These are phyloP conservation scores for Microcos paniculata DNA, from an alignment of 345 rosid species.

Conservation along the genomic window DNA sequence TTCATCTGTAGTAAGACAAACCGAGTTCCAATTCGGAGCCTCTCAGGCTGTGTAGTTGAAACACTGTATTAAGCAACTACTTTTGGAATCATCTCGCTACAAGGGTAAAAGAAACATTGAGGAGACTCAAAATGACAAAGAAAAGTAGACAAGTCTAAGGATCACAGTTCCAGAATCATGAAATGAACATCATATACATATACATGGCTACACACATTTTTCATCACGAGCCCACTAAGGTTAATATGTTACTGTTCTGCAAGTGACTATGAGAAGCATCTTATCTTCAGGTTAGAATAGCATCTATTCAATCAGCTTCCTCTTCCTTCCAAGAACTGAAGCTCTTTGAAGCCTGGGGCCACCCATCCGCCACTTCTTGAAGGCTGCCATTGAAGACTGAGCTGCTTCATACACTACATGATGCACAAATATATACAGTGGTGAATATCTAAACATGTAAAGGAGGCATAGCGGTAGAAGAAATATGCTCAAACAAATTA, in stretches of 20 bases:
- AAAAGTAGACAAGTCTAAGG: background rate
- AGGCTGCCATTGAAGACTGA: constrained; percentile 64
- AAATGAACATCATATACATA: background rate
- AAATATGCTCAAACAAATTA: constrained; percentile 12
- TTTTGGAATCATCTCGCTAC: background rate
- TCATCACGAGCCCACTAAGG: background rate
- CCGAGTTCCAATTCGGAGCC: background rate
- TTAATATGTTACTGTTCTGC: background rate
- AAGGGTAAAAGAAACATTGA: background rate
- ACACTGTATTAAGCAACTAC: background rate
- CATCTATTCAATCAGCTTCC: constrained; percentile 46
- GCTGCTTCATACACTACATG: constrained; percentile 78
- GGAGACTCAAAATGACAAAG: background rate
- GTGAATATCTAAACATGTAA: background rate
- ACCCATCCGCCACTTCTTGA: constrained; percentile 80
- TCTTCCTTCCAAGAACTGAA: constrained; percentile 84
- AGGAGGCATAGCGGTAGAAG: background rate
- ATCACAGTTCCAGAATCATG: background rate
- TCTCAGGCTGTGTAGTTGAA: background rate
- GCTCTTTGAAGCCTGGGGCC: constrained; percentile 87
- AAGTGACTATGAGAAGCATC: background rate
- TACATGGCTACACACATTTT: background rate
- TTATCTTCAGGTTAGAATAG: constrained; percentile 1
- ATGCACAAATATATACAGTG: background rate
- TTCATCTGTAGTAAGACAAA: no score